Conservation (phyloP, 2,329 filamentous ascomycete genomes). For the Graphiopsis chlorocephala region DNA sequence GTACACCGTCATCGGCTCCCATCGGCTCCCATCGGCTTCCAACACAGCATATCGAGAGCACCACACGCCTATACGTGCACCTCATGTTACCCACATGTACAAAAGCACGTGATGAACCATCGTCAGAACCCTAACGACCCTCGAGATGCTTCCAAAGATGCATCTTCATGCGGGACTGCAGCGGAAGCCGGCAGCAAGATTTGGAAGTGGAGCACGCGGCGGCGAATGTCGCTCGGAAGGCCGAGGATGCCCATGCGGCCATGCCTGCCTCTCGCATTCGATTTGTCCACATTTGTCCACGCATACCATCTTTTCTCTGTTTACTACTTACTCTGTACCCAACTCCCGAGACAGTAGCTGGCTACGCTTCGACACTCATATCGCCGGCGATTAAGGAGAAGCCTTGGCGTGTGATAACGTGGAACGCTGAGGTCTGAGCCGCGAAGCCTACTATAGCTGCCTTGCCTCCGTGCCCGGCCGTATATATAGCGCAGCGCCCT, state of each 20-base stretch:
- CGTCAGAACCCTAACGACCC: not conserved
- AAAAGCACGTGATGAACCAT: not conserved
- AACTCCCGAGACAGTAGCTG: not conserved
- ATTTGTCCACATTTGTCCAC: not conserved
- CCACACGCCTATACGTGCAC: not conserved
- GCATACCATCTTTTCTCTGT: not conserved
- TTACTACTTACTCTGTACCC: not conserved
- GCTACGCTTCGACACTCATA: not conserved
- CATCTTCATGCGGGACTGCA: not conserved
- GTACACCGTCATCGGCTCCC: not conserved
- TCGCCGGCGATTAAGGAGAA: constrained; percentile 2
- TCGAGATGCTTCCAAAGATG: not conserved
- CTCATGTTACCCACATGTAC: not conserved
- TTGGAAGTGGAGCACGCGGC: not conserved
- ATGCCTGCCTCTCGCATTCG: not conserved
- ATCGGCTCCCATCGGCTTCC: not conserved
- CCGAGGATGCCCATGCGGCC: not conserved
- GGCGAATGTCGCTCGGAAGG: not conserved
- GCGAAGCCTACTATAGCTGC: not conserved
- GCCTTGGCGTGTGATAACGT: not conserved
- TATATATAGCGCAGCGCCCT: constrained; percentile 3
- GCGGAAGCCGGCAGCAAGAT: not conserved
- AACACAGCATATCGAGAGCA: not conserved
- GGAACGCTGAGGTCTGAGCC: constrained; percentile 10
- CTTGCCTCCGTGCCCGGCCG: not conserved